These are phyloP conservation scores for Yamadazyma diospyri DNA, from an alignment of 1,139 yeast genomes.

Conservation along the genomic window DNA sequence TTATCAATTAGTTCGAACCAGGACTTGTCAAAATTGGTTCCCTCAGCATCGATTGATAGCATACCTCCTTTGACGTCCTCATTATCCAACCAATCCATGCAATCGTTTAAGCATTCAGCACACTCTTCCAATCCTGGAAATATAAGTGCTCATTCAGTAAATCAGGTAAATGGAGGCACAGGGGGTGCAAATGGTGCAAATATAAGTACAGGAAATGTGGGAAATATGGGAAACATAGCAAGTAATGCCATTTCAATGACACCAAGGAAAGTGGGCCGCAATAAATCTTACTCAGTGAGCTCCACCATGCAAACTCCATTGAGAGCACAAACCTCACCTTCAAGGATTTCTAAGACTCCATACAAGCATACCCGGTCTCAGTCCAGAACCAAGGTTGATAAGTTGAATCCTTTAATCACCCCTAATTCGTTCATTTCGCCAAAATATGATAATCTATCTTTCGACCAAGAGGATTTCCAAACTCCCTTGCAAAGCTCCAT, in stretches of 20 bases:
- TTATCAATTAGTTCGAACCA: conserved; percentile 15
- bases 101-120: conserved; percentile 21
- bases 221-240: too few species aligned
- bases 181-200: too few species aligned
- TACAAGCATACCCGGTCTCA: conserved; percentile 16
- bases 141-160: neutral
- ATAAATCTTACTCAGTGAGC: conserved; percentile 15
- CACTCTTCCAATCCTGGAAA: neutral
- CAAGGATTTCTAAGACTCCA: conserved; percentile 14
- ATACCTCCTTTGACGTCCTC: conserved; percentile 43
- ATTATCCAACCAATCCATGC: conserved; percentile 34
- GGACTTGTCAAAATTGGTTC: conserved; percentile 11
- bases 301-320: conserved; percentile 23
- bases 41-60: conserved; percentile 27
- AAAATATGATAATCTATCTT: conserved; percentile 25
- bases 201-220: too few species aligned
- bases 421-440: conserved; percentile 41
- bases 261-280: conserved; percentile 13
- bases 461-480: conserved; percentile 26
- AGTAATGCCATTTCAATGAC: conserved; percentile 12
- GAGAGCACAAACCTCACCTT: conserved; percentile 13
- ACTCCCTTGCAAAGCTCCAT: conserved; percentile 27
- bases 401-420: conserved; percentile 44
- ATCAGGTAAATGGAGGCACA: neutral
- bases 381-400: conserved; percentile 14